Evolutionary conservation across 164 flowering plant genomes (phyloP).

Genomic region (Vitis cinerea): DNA sequence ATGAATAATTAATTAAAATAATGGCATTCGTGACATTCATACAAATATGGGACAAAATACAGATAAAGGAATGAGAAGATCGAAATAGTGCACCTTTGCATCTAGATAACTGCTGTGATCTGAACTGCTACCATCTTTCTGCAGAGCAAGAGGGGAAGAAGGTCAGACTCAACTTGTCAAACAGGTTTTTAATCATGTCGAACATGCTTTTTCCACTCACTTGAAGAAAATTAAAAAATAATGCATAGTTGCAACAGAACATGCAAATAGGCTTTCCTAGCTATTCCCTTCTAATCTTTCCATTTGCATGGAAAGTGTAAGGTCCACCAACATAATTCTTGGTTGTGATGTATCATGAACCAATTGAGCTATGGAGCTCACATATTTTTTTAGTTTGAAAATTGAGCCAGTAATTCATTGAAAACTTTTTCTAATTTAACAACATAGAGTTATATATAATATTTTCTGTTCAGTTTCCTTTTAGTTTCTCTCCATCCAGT

Average conservation of each 20-base stretch:
- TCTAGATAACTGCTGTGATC: conserved; percentile 77
- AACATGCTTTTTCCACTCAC: not conserved
- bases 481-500: too few species aligned
- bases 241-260: not conserved
- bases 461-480: too few species aligned
- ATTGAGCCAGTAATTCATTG: too few species aligned
- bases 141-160: conserved; percentile 26
- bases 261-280: not conserved
- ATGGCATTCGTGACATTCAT: not conserved
- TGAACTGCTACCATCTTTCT: conserved; percentile 80
- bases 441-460: too few species aligned
- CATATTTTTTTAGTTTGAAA: too few species aligned
- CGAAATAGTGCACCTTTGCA: conserved; percentile 64
- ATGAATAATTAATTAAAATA: not conserved
- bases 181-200: not conserved
- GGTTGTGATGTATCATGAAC: too few species aligned
- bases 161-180: conserved; percentile 7
- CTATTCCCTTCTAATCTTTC: not conserved
- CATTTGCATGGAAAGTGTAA: not conserved
- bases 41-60: not conserved
- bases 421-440: too few species aligned
- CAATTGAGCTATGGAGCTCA: too few species aligned
- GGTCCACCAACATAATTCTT: not conserved
- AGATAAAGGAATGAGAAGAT: not conserved
- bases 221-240: not conserved